phyloP scores from a whole-genome alignment of 331 rosid species.

The Cydonia oblonga region DNA sequence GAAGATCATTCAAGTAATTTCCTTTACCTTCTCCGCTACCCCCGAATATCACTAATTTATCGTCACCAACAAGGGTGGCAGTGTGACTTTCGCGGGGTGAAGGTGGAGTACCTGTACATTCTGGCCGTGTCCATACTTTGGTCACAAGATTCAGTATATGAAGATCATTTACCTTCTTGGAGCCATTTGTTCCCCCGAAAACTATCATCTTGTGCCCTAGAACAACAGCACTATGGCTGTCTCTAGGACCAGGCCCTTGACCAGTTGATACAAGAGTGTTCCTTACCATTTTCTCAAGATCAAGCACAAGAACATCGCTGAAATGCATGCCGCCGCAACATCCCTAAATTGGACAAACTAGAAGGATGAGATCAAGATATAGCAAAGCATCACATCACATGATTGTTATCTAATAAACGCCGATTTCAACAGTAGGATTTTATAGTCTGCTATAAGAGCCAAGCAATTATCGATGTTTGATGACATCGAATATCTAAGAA shows the following conservation, averaged over 20 bases:
- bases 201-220: conserved; percentile 69
- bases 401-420: neutral
- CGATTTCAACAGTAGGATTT: neutral
- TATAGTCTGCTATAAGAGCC: neutral
- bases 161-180: conserved; percentile 73
- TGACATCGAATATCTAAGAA: neutral
- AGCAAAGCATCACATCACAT: neutral
- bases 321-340: conserved; percentile 91
- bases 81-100: conserved; percentile 89
- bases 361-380: conserved; percentile 5
- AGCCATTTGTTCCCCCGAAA: conserved; percentile 96
- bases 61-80: conserved; percentile 61
- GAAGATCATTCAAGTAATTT: conserved; percentile 77
- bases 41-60: conserved; percentile 68
- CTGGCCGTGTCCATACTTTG: conserved; percentile 58
- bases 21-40: conserved; percentile 95
- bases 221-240: conserved; percentile 75
- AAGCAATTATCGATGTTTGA: neutral
- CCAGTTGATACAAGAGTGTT: conserved; percentile 54
- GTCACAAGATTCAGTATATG: conserved; percentile 59
- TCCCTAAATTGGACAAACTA: conserved; percentile 41
- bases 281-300: conserved; percentile 74
- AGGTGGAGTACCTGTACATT: conserved; percentile 67
- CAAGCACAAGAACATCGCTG: conserved; percentile 67
- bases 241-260: conserved; percentile 85